Base-by-base conservation (phyloP, 495 filamentous ascomycete genomes). In the Amphirosellinia nigrospora region DNA sequence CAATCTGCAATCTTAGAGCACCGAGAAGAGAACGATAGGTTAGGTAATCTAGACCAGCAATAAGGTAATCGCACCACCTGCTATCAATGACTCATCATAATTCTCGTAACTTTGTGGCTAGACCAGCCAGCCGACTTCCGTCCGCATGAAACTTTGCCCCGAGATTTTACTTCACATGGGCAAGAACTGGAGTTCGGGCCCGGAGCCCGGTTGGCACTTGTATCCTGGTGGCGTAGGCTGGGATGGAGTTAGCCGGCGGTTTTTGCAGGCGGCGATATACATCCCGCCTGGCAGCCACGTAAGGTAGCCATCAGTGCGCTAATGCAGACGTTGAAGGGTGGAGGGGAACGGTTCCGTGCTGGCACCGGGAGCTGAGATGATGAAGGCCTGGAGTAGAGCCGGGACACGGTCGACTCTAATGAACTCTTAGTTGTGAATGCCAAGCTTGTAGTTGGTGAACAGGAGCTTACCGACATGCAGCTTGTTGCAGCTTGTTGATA, bases 251-350 rank as follows among this genome's bases (percentile, higher is more conserved):
- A 75, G 30, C 30, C 70, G 59, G 21, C 75, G 71, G n/a, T 73
- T 73, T 8, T 71, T 75, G 39, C 73, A 75, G 28, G 65, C 73
- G 19, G 75, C 73, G 39, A 77, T 75, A 32, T 73, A 71, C 34
- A 32, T 65, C 30, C 69, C 71, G 32, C 73, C 70, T 0, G 65
- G 58, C 43, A 75, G 70, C 16, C 73, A 77, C 3, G 73, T 73
- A 26, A 77, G 73, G 21, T 75, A 53, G 32, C 75, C 70, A 43
- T 77, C 75, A 23, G 38, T 46, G 43, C 75, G 75, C 55, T 30
- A 39, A n/a, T 58, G 28, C 60, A 5, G 52, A 23, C 7, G 63
- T 45, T 16, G 74, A 21, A 48, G 8, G 10, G 46, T 11, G 41
- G 36, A 38, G 13, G 70, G 43, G n/a, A 16, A 36, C 45, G 38